Evolutionary conservation across 2,329 filamentous ascomycete genomes (phyloP), one percentile per base, ranked within the genome.

Genomic region (Aspergillus sp.): DNA sequence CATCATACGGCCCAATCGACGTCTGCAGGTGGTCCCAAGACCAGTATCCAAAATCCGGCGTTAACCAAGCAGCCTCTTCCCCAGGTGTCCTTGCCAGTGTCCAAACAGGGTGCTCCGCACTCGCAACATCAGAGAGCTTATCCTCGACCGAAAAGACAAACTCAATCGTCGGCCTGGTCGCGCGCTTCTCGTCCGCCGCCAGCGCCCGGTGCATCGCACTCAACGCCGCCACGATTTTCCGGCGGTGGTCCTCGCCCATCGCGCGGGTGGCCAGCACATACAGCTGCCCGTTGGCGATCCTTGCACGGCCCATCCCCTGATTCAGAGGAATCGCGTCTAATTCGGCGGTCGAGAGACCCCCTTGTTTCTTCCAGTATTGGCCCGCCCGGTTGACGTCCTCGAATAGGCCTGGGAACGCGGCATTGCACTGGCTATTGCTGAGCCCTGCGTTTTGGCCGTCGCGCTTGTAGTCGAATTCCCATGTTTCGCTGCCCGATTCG

Each of bases 31-130:
- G 73, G 11, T 79, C 77, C 79, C 78, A 82, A 4, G 75, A 73
- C 77, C 79, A 83, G 66, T 77, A 81, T 47, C 79, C 80, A 66
- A 82, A 82, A 61, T 82, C 80, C 0, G 80, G 80, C 62, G 82
- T 81, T 15, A 82, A 67, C 80, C 80, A 82, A 39, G 76, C 72
- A 1, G 76, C 71, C 44, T 75, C 68, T 52, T 79, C 75, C 12
- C 71, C 71, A 0, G 72, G 64, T 20, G 65, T 71, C n/a, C 69
- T 68, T 1, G 75, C 72, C 59, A 78, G 78, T 11, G 74, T 74
- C 79, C 79, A 79, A 4, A 81, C 56, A 15, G 78, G 70, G 40
- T 71, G 12, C 69, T 67, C 0, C 64, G 45, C 33, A 70, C 70
- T 7, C 5, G 45, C 34, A 17, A 75, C 70, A 61, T 82, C 79